phyloP scores from a whole-genome alignment of 2,329 filamentous ascomycete genomes.

The Tetracladium maxilliforme region DNA sequence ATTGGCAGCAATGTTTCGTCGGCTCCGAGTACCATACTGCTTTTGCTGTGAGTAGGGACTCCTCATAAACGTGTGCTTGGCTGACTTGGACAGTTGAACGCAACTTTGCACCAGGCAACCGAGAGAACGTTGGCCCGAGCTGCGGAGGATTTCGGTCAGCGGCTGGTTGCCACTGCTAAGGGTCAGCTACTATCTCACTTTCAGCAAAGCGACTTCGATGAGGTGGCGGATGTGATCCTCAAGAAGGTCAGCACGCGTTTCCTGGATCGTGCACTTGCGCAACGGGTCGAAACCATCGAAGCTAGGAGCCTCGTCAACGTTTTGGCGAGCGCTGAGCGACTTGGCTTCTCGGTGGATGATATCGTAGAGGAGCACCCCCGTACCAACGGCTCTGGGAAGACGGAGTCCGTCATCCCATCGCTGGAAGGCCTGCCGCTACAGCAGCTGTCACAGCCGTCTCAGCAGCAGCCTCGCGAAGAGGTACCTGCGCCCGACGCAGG shows the following conservation, averaged over 20 bases:
- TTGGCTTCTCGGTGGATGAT: background rate
- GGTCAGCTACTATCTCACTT: too few relatives aligned
- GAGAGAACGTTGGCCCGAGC: too few relatives aligned
- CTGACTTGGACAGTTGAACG: too few relatives aligned
- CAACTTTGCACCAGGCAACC: too few relatives aligned
- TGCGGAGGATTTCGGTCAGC: too few relatives aligned
- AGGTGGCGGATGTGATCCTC: background rate
- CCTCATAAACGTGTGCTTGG: too few relatives aligned
- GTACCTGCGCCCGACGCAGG: constrained; percentile 2
- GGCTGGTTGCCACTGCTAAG: too few relatives aligned
- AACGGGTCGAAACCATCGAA: background rate
- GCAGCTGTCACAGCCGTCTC: constrained; percentile 3
- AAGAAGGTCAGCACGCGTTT: background rate
- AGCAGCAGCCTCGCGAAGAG: constrained; percentile 2
- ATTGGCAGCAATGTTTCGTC: too few relatives aligned
- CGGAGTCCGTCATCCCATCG: constrained; percentile 3
- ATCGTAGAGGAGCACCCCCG: background rate
- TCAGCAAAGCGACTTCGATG: too few relatives aligned
- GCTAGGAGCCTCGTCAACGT: background rate
- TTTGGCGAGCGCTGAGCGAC: background rate
- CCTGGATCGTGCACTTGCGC: background rate
- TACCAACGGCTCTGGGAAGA: constrained; percentile 2
- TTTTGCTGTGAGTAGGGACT: too few relatives aligned
- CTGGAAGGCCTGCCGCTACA: constrained; percentile 5
- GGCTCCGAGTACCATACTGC: too few relatives aligned